Evolutionary conservation across 202 grass and related monocot genomes (phyloP).

Genomic region (Schoenoplectus triqueter): DNA sequence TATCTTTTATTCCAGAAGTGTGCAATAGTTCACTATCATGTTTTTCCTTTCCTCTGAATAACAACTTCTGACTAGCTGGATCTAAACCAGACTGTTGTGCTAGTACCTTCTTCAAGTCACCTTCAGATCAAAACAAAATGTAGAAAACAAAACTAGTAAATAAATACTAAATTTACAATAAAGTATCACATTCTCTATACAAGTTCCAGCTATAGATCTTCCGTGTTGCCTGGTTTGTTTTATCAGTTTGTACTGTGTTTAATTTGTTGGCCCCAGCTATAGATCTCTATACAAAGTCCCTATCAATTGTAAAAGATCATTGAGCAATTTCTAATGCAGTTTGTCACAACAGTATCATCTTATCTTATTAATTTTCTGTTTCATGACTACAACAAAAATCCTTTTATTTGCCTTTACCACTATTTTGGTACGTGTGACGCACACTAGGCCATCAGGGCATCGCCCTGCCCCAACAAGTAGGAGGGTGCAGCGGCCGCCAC

Average conservation of each 20-base stretch:
- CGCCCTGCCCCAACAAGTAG: no score
- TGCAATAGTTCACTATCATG: constrained; percentile 65
- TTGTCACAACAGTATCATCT: not conserved
- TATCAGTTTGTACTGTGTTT: not conserved
- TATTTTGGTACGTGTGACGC: not conserved
- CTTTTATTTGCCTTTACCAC: not conserved
- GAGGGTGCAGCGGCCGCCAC: no score
- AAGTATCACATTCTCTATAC: not conserved
- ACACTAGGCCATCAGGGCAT: no score
- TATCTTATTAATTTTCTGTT: no score
- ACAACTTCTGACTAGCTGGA: constrained; percentile 77
- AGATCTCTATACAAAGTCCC: not conserved
- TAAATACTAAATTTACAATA: not conserved
- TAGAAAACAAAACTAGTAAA: not conserved
- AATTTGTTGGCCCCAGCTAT: not conserved
- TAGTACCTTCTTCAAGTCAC: constrained; percentile 82
- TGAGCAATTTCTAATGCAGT: not conserved
- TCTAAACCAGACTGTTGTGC: constrained; percentile 70
- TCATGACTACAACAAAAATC: not conserved
- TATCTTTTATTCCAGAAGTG: constrained; percentile 77
- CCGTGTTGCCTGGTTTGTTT: not conserved
- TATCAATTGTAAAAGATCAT: not conserved
- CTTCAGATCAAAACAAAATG: constrained; percentile 43
- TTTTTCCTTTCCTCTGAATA: constrained; percentile 93
- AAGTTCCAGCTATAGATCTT: not conserved